phyloP scores from a whole-genome alignment of 495 filamentous ascomycete genomes.

The Annulohypoxylon bovei region DNA sequence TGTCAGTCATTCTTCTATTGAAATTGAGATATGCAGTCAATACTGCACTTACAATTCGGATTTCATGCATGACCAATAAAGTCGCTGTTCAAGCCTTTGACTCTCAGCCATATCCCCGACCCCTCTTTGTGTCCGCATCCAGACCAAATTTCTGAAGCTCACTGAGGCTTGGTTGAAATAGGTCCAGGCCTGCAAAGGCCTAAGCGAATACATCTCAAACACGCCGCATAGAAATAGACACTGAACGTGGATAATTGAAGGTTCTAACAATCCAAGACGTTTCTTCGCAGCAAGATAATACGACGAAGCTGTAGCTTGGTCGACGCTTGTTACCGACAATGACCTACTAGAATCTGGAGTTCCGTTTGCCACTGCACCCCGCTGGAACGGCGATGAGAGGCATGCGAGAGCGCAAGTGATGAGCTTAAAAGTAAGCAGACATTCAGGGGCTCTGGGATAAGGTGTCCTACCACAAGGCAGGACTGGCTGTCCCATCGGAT shows the following conservation, averaged over 20 bases:
- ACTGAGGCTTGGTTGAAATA: slow-evolving; percentile 14
- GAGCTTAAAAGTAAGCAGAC: background rate
- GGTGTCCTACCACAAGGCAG: slow-evolving; percentile 1
- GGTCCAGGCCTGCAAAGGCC: background rate
- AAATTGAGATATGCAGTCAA: background rate
- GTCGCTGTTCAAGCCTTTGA: slow-evolving; percentile 5
- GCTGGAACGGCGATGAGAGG: background rate
- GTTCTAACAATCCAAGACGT: background rate
- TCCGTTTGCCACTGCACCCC: background rate
- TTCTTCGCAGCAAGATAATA: slow-evolving; percentile 9
- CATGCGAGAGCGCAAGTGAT: slow-evolving; percentile 5
- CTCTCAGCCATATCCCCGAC: background rate
- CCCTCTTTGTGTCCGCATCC: background rate
- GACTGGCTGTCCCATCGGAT: slow-evolving; percentile 1
- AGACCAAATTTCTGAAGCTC: background rate
- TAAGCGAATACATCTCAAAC: slow-evolving; percentile 14
- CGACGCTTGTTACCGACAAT: background rate
- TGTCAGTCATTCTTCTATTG: background rate
- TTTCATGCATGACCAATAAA: slow-evolving; percentile 15
- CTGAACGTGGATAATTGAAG: slow-evolving; percentile 1
- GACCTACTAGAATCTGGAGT: slow-evolving; percentile 2
- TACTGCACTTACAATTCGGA: slow-evolving; percentile 4
- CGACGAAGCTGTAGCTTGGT: slow-evolving; percentile 1
- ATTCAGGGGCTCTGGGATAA: background rate
- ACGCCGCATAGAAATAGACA: slow-evolving; percentile 9